Conservation (phyloP, 257 asterid genomes). For the Ajuga chamaepitys region DNA sequence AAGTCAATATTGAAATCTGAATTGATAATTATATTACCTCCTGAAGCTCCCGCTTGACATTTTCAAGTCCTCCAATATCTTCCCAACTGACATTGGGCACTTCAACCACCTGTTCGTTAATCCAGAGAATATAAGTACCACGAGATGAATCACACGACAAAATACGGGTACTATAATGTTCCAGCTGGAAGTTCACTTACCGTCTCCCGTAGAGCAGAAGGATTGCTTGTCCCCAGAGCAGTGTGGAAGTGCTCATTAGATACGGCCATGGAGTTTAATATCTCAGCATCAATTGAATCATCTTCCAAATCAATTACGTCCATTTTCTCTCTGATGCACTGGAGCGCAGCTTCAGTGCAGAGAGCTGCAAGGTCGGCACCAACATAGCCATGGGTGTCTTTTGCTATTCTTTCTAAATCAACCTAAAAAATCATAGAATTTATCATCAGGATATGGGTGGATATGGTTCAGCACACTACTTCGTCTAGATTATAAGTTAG, state of each 20-base stretch:
- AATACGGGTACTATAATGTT: background rate
- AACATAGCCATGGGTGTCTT: conserved; percentile 60
- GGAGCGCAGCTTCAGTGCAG: conserved; percentile 65
- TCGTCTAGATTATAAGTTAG: background rate
- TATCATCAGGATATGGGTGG: background rate
- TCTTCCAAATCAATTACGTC: conserved; percentile 60
- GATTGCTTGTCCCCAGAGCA: conserved; percentile 64
- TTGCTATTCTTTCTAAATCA: conserved; percentile 45
- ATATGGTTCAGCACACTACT: background rate
- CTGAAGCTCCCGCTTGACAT: conserved; percentile 57
- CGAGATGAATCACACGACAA: background rate
- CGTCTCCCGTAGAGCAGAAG: conserved; percentile 56
- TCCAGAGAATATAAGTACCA: background rate
- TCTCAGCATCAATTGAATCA: conserved; percentile 56
- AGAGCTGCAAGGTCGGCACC: conserved; percentile 73
- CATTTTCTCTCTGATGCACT: conserved; percentile 65
- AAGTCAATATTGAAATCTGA: background rate
- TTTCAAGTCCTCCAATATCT: conserved; percentile 60
- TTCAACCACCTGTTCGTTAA: conserved; percentile 44
- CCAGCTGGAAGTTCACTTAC: conserved; percentile 26
- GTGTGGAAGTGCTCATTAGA: conserved; percentile 57
- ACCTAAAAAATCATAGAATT: conserved; percentile 27
- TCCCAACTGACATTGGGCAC: conserved; percentile 48
- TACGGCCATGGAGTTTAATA: conserved; percentile 56
- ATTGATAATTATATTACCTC: conserved; percentile 30